Evolutionary conservation across 352 stramenopile genomes (phyloP).

Genomic region (Thalassiosira pacifica): DNA sequence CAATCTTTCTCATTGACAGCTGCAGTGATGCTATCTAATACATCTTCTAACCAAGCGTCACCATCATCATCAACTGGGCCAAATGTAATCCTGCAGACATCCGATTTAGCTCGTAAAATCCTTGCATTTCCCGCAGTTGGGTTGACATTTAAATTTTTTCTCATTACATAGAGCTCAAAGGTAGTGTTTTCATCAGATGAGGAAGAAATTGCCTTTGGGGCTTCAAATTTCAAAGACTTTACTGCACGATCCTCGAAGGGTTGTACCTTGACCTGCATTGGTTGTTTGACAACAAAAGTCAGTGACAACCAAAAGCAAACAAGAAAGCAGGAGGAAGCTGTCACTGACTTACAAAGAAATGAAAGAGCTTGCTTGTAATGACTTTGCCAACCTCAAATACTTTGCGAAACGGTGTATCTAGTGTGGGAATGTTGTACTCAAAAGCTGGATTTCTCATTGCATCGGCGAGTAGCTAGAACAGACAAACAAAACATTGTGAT

Average conservation of each 20-base stretch:
- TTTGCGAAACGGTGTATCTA: constrained; percentile 43
- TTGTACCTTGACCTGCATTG: no score
- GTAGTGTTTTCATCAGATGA: constrained; percentile 16
- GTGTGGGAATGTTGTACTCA: constrained; percentile 38
- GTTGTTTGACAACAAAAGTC: no score
- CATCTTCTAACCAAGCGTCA: no score
- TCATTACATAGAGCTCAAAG: constrained; percentile 56
- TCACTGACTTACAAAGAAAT: constrained; percentile 54
- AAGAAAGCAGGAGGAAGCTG: not conserved
- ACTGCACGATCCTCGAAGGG: constrained; percentile 32
- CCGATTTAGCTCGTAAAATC: not conserved
- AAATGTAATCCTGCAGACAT: not conserved
- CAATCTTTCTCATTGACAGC: constrained; percentile 2
- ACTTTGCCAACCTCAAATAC: constrained; percentile 44
- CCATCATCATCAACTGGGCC: constrained; percentile 27
- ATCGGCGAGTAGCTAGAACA: constrained; percentile 27
- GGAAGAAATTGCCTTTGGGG: not conserved
- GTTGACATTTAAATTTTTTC: constrained; percentile 37
- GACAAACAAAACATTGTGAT: no score
- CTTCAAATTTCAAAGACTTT: constrained; percentile 36
- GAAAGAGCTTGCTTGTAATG: constrained; percentile 42
- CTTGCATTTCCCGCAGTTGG: constrained; percentile 44
- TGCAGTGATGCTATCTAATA: not conserved
- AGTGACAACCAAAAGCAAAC: no score
- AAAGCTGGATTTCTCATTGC: constrained; percentile 56